A percentile compares a stretch with the other conserved stretches of the same genome.
Conservation (phyloP, 805 yeast species). For the Priceomyces medius region DNA sequence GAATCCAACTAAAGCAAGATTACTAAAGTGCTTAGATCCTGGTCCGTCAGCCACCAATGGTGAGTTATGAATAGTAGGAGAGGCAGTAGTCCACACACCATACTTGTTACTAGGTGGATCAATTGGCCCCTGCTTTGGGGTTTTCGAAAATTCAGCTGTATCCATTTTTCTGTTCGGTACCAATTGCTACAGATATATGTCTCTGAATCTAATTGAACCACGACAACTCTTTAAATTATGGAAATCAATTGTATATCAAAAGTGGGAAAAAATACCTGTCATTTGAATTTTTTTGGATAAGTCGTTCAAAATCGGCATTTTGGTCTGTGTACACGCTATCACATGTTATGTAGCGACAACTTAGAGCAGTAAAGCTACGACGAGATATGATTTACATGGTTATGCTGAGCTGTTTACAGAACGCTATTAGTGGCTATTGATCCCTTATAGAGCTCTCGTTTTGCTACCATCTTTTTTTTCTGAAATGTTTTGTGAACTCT, state of each 20-base stretch:
- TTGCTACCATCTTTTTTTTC: too few relatives aligned
- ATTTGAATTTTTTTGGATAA: background rate
- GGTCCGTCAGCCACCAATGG: constrained; percentile 92
- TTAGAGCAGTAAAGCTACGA: too few relatives aligned
- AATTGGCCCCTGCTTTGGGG: constrained; percentile 45
- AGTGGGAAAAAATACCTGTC: background rate
- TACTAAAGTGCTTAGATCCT: constrained; percentile 73
- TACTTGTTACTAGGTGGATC: constrained; percentile 29
- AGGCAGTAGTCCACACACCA: constrained; percentile 39
- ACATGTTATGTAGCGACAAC: too few relatives aligned
- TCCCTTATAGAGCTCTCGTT: too few relatives aligned
- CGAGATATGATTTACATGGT: too few relatives aligned
- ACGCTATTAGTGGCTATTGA: too few relatives aligned
- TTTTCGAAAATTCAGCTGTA: constrained; percentile 54
- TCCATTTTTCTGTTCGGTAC: constrained; percentile 32
- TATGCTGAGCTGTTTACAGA: too few relatives aligned
- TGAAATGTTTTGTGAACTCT: too few relatives aligned
- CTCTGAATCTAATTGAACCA: background rate
- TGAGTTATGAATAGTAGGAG: constrained; percentile 80
- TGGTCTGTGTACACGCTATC: too few relatives aligned
- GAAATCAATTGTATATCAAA: background rate
- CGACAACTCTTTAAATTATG: background rate
- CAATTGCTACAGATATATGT: background rate
- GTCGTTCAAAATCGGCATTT: background rate
- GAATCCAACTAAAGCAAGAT: constrained; percentile 49